Evolutionary conservation across 2,329 filamentous ascomycete species (phyloP), one percentile per base, ranked within the genome.

Genomic region (Fusarium secorum): DNA sequence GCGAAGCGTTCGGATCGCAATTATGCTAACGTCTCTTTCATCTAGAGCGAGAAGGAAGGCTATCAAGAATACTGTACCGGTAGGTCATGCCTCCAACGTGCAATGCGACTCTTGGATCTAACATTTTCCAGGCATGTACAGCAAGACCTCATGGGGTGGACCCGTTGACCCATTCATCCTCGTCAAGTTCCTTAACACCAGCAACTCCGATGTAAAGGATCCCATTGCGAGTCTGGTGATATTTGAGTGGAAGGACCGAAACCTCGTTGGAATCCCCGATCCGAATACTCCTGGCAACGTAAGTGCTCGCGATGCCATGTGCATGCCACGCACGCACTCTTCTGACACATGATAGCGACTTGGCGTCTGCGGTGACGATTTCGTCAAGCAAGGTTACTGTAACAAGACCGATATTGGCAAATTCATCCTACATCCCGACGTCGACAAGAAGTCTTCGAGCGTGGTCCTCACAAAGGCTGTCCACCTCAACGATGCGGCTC

Each of bases 171-270:
- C 95, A 24, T 97, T 94, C 83, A 97, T 98, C 79, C 87, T 92
- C 74, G 87, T 94, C 79, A 94, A 93, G 78, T 97, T 97, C 77
- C 82, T 91, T 42, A 81, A 86, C 82, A 78, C 85, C 82, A 79
- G 88, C 76, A 83, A 87, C 63, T 86, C 87, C 35, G 85, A 90
- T 60, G 75, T 65, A 28, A 83, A 87, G 48, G 92, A 97, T 79
- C 91, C 93, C 9, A 85, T 93, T 45, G 91, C 94, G 71, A 97
- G 94, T 80, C 82, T 98, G 74, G 86, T 97, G 56, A 91, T 99
- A 70, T 99, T 97, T 80, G 95, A 99, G 82, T 99, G 95, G 93
- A 90, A 88, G 73, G 96, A 99, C 78, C 90, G 92, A 78, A 83
- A 89, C 55, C 85, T 95, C 60, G 90, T 99, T 71, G 95, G 95